Evolutionary conservation across 257 asterid genomes (phyloP), one percentile per base, ranked within the genome.

Genomic region (Linaria vulgaris): DNA sequence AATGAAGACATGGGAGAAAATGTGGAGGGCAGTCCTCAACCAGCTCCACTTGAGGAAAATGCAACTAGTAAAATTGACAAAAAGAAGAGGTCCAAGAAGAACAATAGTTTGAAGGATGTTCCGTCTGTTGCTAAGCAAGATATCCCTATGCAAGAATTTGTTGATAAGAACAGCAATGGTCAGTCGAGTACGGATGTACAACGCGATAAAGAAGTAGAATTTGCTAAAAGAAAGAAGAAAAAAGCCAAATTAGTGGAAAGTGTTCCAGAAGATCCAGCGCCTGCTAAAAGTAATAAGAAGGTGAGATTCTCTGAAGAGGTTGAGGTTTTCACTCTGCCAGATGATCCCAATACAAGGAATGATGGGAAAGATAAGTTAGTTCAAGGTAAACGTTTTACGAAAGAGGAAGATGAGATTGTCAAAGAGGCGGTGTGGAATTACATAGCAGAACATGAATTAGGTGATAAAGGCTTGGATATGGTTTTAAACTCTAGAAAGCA

Each of bases 391-490:
- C 74, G 88, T 11, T 79, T 76, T 69, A 74, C 83, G 0, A 61
- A 2, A 3, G 82, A 78, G 24, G 89, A 83, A 75, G 76, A 83
- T 64, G 68, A 68, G 68, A 66, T 73, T 19, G 56, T 83, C 43
- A 72, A 73, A 63, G 69, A 56, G 34, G 82, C 89, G 51, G 86
- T 83, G 38, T 37, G 4, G 5, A 51, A 72, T 19, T 80, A 75
- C 74, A 72, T 83, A 61, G 56, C 12, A 37, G 72, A 71, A 8
- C 73, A 75, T 16, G 61, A 51, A 8, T 70, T 83, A 43, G 86
- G 84, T 1, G 82, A 83, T 1, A 76, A 80, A 41, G 85, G 88
- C 15, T 8, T 83, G 73, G 34, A 72, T 21, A 80, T 74, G 84
- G 59, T 83, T 61, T 63, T 83, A 49, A 72, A 75, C 69, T 37